Conservation (phyloP, 192 early-diverging fungal species). For the Coemansia sp. region DNA sequence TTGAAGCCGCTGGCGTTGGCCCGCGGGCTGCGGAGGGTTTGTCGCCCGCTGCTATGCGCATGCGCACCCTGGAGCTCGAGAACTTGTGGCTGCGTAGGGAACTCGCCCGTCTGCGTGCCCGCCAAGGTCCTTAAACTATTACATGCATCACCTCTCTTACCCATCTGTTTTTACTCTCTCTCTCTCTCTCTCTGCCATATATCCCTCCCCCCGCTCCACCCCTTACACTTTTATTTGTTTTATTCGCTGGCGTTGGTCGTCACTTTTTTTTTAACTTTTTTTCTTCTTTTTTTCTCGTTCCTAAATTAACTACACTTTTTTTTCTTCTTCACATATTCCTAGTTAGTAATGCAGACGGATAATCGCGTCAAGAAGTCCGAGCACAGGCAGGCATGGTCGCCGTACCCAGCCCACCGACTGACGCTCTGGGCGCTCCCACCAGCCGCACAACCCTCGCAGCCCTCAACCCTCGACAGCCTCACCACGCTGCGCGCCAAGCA, state of each 20-base stretch:
- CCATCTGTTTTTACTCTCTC: not conserved
- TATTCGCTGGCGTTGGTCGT: not conserved
- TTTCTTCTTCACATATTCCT: not conserved
- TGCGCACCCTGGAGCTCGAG: conserved; percentile 50
- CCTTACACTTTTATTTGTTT: conserved; percentile 1
- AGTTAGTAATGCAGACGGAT: conserved; percentile 14
- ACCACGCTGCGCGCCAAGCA: not conserved
- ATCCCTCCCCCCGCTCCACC: not conserved
- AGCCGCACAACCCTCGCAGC: not conserved
- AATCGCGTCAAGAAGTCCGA: conserved; percentile 16
- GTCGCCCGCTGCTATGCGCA: conserved; percentile 16
- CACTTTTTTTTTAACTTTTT: not conserved
- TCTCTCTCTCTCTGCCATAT: not conserved
- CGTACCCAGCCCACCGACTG: conserved; percentile 45
- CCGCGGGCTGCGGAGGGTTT: conserved; percentile 24
- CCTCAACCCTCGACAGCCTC: conserved; percentile 11
- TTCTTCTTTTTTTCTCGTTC: not conserved
- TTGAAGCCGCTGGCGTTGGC: conserved; percentile 21
- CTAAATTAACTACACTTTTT: not conserved
- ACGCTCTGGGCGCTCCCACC: conserved; percentile 36
- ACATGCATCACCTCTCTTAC: not conserved
- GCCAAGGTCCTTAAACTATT: not conserved
- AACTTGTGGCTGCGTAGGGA: conserved; percentile 41
- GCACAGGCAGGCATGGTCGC: conserved; percentile 35
- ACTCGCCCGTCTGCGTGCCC: conserved; percentile 8